phyloP scores from a whole-genome alignment of 371 early-diverging fungal genomes.

The Apophysomyces elegans region DNA sequence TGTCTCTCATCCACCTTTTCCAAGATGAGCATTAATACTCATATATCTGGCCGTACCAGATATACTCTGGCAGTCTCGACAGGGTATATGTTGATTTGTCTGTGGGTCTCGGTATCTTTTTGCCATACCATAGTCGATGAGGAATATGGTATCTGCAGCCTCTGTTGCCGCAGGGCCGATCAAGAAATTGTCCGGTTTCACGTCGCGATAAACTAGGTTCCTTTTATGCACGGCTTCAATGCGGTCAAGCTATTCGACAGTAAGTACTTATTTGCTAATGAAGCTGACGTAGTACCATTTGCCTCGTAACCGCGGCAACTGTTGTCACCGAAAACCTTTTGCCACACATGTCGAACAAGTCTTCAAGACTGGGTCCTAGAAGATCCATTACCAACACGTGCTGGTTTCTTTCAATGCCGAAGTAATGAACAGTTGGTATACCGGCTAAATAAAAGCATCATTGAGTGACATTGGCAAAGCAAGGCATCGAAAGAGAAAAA shows the following conservation, averaged over 20 bases:
- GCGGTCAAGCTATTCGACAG: slow-evolving; percentile 63
- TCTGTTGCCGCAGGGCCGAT: slow-evolving; percentile 72
- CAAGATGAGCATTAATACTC: slow-evolving; percentile 91
- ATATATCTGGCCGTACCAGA: slow-evolving; percentile 95
- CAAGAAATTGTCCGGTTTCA: slow-evolving; percentile 99
- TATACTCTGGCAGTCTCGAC: slow-evolving; percentile 81
- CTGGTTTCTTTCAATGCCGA: slow-evolving; percentile 94
- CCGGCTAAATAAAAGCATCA: slow-evolving; percentile 56
- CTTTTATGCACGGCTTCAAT: slow-evolving; percentile 94
- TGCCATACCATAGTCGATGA: slow-evolving; percentile 94
- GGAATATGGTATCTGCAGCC: slow-evolving; percentile 57
- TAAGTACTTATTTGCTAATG: neutral
- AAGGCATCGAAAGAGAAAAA: neutral
- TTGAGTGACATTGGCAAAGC: neutral
- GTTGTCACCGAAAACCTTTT: slow-evolving; percentile 91
- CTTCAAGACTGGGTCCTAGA: slow-evolving; percentile 94
- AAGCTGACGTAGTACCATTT: slow-evolving; percentile 71
- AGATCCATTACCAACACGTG: slow-evolving; percentile 95
- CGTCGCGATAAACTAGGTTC: slow-evolving; percentile 96
- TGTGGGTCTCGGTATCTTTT: slow-evolving; percentile 89
- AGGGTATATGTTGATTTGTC: slow-evolving; percentile 87
- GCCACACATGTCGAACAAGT: slow-evolving; percentile 93
- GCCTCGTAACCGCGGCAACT: slow-evolving; percentile 93
- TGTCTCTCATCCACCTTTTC: slow-evolving; percentile 49
- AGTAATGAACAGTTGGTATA: slow-evolving; percentile 89